Conservation (phyloP, 768 basidiomycete genomes). For the Pholiota microspora region DNA sequence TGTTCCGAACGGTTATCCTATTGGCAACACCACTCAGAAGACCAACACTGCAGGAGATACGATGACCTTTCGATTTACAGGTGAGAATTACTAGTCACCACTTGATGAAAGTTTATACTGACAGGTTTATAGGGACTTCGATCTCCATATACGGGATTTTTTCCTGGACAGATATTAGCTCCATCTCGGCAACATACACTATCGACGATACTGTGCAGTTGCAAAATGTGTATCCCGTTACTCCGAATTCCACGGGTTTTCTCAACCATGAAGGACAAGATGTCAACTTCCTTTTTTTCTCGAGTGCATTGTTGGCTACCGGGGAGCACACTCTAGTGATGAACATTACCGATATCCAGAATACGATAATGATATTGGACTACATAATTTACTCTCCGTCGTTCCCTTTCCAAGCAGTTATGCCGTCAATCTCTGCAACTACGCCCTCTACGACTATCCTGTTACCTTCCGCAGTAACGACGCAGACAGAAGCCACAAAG, state of each 20-base stretch:
- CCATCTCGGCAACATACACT: constrained; percentile 22
- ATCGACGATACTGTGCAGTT: constrained; percentile 15
- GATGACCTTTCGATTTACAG: constrained; percentile 23
- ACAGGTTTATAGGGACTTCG: constrained; percentile 21
- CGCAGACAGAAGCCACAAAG: too few species aligned
- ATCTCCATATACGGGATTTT: constrained; percentile 24
- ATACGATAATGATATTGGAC: constrained; percentile 21
- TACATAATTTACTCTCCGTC: constrained; percentile 27
- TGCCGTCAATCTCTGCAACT: constrained; percentile 13
- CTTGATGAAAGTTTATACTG: too few species aligned
- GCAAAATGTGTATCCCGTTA: background rate
- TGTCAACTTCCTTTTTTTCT: constrained; percentile 23
- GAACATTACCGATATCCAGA: constrained; percentile 18
- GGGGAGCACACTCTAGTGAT: constrained; percentile 22
- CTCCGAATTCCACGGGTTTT: background rate
- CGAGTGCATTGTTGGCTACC: constrained; percentile 16
- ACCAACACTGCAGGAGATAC: constrained; percentile 14
- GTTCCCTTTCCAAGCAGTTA: constrained; percentile 15
- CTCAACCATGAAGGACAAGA: constrained; percentile 15
- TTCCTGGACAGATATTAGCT: constrained; percentile 21
- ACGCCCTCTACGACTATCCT: background rate
- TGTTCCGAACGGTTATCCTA: constrained; percentile 17
- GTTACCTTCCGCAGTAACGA: too few species aligned
- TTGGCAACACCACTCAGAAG: constrained; percentile 18
- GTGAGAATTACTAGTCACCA: too few species aligned